Evolutionary conservation across 768 basidiomycete species (phyloP).

Genomic region (Lyophyllum semitale): DNA sequence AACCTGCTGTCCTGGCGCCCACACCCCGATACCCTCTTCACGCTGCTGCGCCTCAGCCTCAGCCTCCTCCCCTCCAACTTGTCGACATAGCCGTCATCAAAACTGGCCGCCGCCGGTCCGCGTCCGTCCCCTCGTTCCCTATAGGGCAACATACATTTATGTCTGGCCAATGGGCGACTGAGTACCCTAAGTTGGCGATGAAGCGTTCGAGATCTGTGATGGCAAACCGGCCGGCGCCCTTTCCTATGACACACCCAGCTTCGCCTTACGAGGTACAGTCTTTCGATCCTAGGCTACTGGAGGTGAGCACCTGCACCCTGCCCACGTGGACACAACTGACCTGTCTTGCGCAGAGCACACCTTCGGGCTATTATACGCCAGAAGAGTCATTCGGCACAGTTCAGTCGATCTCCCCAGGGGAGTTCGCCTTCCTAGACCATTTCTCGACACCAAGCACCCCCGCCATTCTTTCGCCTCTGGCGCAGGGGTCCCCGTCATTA

Average conservation of each 20-base stretch:
- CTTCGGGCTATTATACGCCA: conserved; percentile 9
- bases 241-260: neutral
- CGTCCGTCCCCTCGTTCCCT: conserved; percentile 33
- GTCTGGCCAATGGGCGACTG: conserved; percentile 3
- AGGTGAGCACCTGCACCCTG: conserved; percentile 10
- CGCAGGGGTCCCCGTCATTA: conserved; percentile 38
- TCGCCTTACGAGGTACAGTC: conserved; percentile 8
- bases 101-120: conserved; percentile 29
- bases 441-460: conserved; percentile 12
- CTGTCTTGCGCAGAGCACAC: neutral
- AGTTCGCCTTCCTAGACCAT: conserved; percentile 12
- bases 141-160: conserved; percentile 10
- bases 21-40: conserved; percentile 9
- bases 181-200: conserved; percentile 10
- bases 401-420: conserved; percentile 8
- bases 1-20: neutral
- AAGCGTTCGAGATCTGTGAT: conserved; percentile 21
- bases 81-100: conserved; percentile 20
- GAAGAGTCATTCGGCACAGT: conserved; percentile 14
- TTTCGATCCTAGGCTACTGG: conserved; percentile 8
- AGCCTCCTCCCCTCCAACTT: neutral
- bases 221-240: conserved; percentile 7
- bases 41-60: neutral
- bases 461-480: conserved; percentile 26
- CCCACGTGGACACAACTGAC: neutral